A percentile compares a stretch with the other conserved stretches of the same genome.
These are phyloP conservation scores for Kwoniella pini DNA, from an alignment of 768 basidiomycete genomes.

Conservation along the genomic window DNA sequence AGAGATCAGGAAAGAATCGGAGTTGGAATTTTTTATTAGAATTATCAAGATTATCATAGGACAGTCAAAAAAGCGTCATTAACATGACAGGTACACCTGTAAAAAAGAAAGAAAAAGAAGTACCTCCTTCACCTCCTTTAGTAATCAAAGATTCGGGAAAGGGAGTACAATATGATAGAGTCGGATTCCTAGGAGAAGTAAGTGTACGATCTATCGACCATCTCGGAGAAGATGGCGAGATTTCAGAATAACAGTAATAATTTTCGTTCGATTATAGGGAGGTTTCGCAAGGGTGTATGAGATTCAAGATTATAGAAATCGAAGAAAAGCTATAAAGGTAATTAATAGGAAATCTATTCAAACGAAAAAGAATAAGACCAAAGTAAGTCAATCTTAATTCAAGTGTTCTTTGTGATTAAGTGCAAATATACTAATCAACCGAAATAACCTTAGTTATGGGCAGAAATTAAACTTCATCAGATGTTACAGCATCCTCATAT, in stretches of 20 bases:
- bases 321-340: constrained; percentile 83
- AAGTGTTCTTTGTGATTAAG: too few relatives aligned
- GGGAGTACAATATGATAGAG: constrained; percentile 61
- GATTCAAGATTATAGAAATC: constrained; percentile 70
- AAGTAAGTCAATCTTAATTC: constrained; percentile 71
- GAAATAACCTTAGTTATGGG: constrained; percentile 69
- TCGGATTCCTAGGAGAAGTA: constrained; percentile 89
- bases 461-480: constrained; percentile 97
- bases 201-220: constrained; percentile 53
- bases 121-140: constrained; percentile 42
- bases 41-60: too few relatives aligned
- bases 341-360: constrained; percentile 88
- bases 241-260: too few relatives aligned
- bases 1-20: too few relatives aligned
- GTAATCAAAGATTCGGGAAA: constrained; percentile 36
- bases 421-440: neutral
- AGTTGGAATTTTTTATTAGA: too few relatives aligned
- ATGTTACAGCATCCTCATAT: constrained; percentile 90
- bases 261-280: too few relatives aligned
- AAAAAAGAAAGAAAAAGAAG: constrained; percentile 35
- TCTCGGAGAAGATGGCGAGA: too few relatives aligned
- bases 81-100: constrained; percentile 6
- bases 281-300: constrained; percentile 97
- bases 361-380: constrained; percentile 95
- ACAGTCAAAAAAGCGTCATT: too few relatives aligned